Conservation (phyloP, 2,329 filamentous ascomycete species). For the Daldinia sp. region DNA sequence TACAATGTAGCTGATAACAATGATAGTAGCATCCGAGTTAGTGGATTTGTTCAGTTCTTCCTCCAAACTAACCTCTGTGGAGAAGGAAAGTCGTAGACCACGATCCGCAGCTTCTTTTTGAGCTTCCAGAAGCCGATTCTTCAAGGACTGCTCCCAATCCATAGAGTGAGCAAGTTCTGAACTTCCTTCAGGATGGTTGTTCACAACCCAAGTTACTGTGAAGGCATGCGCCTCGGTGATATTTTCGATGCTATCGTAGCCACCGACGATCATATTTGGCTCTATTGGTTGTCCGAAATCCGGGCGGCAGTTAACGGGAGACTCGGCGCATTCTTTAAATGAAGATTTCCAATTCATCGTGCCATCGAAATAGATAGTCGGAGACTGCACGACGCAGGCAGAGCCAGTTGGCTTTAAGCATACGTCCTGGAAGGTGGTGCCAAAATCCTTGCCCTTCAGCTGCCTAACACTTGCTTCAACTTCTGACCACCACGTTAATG, state of each 20-base stretch:
- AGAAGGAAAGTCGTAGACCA: slow-evolving; percentile 91
- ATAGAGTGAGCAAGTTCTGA: slow-evolving; percentile 78
- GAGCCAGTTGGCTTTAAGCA: slow-evolving; percentile 94
- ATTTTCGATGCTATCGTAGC: slow-evolving; percentile 74
- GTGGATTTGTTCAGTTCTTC: slow-evolving; percentile 97
- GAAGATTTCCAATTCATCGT: slow-evolving; percentile 77
- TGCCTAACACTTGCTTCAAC: slow-evolving; percentile 82
- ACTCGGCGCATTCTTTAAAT: slow-evolving; percentile 78
- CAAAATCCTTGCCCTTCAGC: slow-evolving; percentile 76
- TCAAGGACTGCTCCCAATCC: slow-evolving; percentile 89
- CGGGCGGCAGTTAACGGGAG: slow-evolving; percentile 87
- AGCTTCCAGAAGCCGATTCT: slow-evolving; percentile 77
- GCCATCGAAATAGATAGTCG: slow-evolving; percentile 87
- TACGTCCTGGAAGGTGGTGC: slow-evolving; percentile 80
- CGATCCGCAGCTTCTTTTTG: slow-evolving; percentile 82
- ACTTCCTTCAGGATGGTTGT: slow-evolving; percentile 82
- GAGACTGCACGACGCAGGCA: slow-evolving; percentile 91
- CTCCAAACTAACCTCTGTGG: slow-evolving; percentile 93
- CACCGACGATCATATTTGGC: slow-evolving; percentile 86
- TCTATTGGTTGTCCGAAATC: slow-evolving; percentile 90
- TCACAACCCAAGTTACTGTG: slow-evolving; percentile 94
- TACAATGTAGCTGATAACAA: slow-evolving; percentile 95
- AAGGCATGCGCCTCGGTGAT: slow-evolving; percentile 82
- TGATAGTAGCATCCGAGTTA: slow-evolving; percentile 97
- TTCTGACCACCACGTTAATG: slow-evolving; percentile 91